phyloP scores from a whole-genome alignment of 495 filamentous ascomycete species.

The Clavariopsis aquatica region DNA sequence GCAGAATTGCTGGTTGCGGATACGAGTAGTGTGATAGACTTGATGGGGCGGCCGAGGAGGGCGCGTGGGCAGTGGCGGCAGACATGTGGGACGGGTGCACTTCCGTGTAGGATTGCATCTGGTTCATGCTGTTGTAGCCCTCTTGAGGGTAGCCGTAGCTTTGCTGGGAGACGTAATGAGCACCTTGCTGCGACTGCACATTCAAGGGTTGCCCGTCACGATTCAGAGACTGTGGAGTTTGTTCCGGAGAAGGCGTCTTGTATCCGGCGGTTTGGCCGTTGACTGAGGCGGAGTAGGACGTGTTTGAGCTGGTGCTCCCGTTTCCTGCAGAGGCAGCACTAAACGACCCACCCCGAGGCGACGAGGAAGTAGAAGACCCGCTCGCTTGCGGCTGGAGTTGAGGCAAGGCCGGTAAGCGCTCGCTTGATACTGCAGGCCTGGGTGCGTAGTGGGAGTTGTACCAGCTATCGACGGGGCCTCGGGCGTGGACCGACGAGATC shows the following conservation, averaged over 20 bases:
- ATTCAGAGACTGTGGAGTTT: conserved; percentile 43
- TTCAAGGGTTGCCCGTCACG: conserved; percentile 38
- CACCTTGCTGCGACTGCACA: conserved; percentile 39
- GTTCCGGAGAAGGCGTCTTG: conserved; percentile 52
- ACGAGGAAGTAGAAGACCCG: conserved; percentile 63
- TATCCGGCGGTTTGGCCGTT: conserved; percentile 50
- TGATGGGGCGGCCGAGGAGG: conserved; percentile 78
- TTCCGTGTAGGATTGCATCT: conserved; percentile 78
- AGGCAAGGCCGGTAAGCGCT: conserved; percentile 76
- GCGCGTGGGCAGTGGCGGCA: conserved; percentile 73
- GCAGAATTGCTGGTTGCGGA: conserved; percentile 72
- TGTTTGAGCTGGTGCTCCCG: conserved; percentile 44
- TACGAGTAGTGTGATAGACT: conserved; percentile 69
- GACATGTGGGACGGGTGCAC: conserved; percentile 80
- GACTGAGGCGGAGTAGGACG: conserved; percentile 55
- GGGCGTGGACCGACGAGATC: conserved; percentile 85
- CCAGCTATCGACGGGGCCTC: conserved; percentile 80
- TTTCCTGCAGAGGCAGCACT: conserved; percentile 53
- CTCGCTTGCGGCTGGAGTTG: conserved; percentile 65
- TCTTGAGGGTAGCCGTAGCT: conserved; percentile 40
- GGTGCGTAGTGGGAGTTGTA: conserved; percentile 72
- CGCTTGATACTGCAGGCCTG: conserved; percentile 67
- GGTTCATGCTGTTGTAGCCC: conserved; percentile 77
- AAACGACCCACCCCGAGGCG: conserved; percentile 69
- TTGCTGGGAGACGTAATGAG: conserved; percentile 37